These are phyloP conservation scores for Phoenix dactylifera DNA, from an alignment of 176 grass and related monocot genomes.

Conservation along the genomic window DNA sequence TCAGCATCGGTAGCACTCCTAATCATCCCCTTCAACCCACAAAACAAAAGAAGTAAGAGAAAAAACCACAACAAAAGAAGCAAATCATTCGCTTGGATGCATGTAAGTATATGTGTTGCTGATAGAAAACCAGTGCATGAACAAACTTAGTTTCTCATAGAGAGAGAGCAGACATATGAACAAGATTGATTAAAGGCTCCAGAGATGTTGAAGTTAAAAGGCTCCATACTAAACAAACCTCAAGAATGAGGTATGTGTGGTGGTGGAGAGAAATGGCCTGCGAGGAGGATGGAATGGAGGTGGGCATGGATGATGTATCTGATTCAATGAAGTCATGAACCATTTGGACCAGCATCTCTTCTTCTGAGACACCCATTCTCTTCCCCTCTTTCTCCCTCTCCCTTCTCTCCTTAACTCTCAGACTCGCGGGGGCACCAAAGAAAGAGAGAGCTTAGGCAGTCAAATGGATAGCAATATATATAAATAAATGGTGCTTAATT, in stretches of 20 bases:
- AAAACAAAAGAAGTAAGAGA: too few relatives aligned
- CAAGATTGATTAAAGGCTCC: too few relatives aligned
- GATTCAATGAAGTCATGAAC: constrained; percentile 18
- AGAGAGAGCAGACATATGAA: too few relatives aligned
- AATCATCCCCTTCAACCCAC: constrained; percentile 1
- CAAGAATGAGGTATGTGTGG: background rate
- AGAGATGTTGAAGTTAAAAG: too few relatives aligned
- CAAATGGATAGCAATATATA: background rate
- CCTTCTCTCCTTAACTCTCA: background rate
- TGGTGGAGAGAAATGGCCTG: background rate
- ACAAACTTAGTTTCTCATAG: too few relatives aligned
- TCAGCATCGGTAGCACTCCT: background rate
- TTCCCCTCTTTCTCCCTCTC: background rate
- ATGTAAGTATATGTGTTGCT: too few relatives aligned
- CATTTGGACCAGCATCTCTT: constrained; percentile 11
- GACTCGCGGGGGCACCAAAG: background rate
- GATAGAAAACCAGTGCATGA: too few relatives aligned
- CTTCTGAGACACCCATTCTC: background rate
- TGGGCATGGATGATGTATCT: background rate
- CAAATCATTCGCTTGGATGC: too few relatives aligned
- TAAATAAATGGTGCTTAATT: background rate
- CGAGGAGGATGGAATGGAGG: background rate
- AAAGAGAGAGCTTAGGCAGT: background rate
- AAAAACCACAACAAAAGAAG: too few relatives aligned
- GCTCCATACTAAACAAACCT: background rate